phyloP scores from a whole-genome alignment of 2,329 filamentous ascomycete species.

The Paecilomyces variotii region DNA sequence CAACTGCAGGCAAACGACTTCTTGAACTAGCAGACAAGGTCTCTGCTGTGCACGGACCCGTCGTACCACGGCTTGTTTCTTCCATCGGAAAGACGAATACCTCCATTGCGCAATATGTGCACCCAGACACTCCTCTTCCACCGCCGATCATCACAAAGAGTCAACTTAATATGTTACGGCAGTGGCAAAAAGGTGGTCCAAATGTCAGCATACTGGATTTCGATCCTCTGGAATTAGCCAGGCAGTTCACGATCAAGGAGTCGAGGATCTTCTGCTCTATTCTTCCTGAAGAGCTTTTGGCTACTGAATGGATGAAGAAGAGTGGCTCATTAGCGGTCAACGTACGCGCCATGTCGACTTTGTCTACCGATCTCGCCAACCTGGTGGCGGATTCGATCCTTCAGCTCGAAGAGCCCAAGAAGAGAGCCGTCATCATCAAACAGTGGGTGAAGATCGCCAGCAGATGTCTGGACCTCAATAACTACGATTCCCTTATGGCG shows the following conservation, averaged over 20 bases:
- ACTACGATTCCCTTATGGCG: slow-evolving; percentile 95
- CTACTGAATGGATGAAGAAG: slow-evolving; percentile 90
- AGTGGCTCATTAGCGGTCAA: slow-evolving; percentile 71
- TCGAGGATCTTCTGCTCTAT: slow-evolving; percentile 89
- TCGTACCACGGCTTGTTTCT: slow-evolving; percentile 75
- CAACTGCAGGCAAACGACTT: slow-evolving; percentile 72
- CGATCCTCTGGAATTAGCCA: slow-evolving; percentile 80
- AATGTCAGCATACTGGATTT: slow-evolving; percentile 77
- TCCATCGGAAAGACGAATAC: slow-evolving; percentile 84
- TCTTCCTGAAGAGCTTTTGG: slow-evolving; percentile 81
- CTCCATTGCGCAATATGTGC: slow-evolving; percentile 61
- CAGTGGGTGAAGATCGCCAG: slow-evolving; percentile 95
- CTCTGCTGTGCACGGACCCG: slow-evolving; percentile 59
- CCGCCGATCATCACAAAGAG: slow-evolving; percentile 63
- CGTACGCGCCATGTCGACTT: slow-evolving; percentile 84
- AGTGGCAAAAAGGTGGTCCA: slow-evolving; percentile 65
- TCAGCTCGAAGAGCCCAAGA: slow-evolving; percentile 81
- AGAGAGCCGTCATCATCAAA: slow-evolving; percentile 82
- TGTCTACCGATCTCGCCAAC: slow-evolving; percentile 89
- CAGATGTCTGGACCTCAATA: slow-evolving; percentile 80
- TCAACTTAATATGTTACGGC: slow-evolving; percentile 62
- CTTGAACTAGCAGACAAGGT: slow-evolving; percentile 74
- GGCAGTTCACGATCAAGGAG: slow-evolving; percentile 87
- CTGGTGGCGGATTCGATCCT: slow-evolving; percentile 90
- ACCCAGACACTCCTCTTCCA: slow-evolving; percentile 65